Evolutionary conservation across 1,284 basidiomycete species (phyloP).

Genomic region (Marasmius oreades): DNA sequence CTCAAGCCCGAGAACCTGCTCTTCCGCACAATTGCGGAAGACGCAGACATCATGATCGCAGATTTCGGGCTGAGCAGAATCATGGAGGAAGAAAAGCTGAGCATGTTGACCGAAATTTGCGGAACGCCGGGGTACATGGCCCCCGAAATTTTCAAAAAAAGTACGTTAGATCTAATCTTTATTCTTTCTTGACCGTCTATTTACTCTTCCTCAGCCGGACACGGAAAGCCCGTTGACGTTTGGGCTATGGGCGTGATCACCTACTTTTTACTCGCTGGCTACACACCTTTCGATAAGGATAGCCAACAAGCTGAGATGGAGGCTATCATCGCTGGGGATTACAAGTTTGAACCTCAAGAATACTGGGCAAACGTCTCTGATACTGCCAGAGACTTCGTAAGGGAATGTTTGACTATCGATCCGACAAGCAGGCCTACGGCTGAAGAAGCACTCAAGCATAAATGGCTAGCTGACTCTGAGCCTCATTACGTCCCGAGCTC

Average conservation of each 20-base stretch:
- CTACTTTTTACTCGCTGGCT: constrained; percentile 92
- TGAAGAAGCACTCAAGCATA: constrained; percentile 65
- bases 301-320: constrained; percentile 87
- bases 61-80: constrained; percentile 93
- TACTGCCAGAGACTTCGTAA: constrained; percentile 81
- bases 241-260: constrained; percentile 98
- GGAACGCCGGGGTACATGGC: constrained; percentile 98
- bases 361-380: constrained; percentile 86
- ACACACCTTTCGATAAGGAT: constrained; percentile 93
- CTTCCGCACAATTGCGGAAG: constrained; percentile 87
- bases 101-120: constrained; percentile 90
- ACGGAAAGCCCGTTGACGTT: constrained; percentile 94
- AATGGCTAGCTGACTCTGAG: constrained; percentile 71
- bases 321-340: constrained; percentile 87
- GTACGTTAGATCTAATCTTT: too few species aligned
- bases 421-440: constrained; percentile 77
- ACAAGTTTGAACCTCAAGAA: constrained; percentile 78
- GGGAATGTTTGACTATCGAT: constrained; percentile 80
- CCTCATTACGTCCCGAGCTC: constrained; percentile 68
- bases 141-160: constrained; percentile 96
- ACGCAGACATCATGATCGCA: constrained; percentile 94
- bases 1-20: constrained; percentile 97
- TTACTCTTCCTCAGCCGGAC: constrained; percentile 59
- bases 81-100: constrained; percentile 89
- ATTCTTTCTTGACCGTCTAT: constrained; percentile 2